Percentiles rank a stretch among this genome's conserved stretches.
phyloP scores from a whole-genome alignment of 2,329 filamentous ascomycete species.

The Hortaea werneckii region DNA sequence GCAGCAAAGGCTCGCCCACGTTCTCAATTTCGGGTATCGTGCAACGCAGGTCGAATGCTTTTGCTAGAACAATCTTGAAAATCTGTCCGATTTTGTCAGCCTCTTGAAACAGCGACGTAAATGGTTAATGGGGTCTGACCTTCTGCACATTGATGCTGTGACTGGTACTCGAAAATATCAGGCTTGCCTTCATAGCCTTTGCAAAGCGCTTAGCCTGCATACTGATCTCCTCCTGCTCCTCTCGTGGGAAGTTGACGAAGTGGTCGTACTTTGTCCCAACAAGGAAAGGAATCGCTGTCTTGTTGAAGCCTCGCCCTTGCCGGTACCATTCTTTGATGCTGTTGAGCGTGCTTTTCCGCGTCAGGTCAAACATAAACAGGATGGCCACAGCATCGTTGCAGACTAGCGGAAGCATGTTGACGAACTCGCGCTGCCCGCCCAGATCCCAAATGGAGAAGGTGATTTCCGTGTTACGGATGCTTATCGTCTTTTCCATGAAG shows the following conservation, averaged over 20 bases:
- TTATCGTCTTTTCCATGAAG: constrained; percentile 99
- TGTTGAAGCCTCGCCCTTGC: constrained; percentile 96
- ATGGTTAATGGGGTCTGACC: constrained; percentile 40
- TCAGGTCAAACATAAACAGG: constrained; percentile 98
- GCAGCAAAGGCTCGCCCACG: constrained; percentile 84
- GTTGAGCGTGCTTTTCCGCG: constrained; percentile 94
- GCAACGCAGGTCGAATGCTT: constrained; percentile 97
- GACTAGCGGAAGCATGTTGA: constrained; percentile 98
- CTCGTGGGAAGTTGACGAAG: constrained; percentile 94
- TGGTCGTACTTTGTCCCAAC: constrained; percentile 98
- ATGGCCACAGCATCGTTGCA: constrained; percentile 99
- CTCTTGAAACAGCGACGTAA: no score
- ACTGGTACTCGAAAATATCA: constrained; percentile 98
- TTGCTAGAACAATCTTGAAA: constrained; percentile 98
- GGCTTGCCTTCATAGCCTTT: constrained; percentile 92
- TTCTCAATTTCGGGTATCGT: constrained; percentile 99
- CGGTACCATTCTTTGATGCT: constrained; percentile 99
- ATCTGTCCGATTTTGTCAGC: constrained; percentile 50
- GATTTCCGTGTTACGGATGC: constrained; percentile 97
- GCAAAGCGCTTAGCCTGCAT: constrained; percentile 95
- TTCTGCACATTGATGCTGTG: constrained; percentile 99
- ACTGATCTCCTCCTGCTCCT: constrained; percentile 97
- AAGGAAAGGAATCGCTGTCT: constrained; percentile 96
- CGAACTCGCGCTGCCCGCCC: constrained; percentile 94
- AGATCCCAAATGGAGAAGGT: constrained; percentile 99